Conservation (phyloP, 179 eudicot genomes). For the Vitellaria paradoxa region DNA sequence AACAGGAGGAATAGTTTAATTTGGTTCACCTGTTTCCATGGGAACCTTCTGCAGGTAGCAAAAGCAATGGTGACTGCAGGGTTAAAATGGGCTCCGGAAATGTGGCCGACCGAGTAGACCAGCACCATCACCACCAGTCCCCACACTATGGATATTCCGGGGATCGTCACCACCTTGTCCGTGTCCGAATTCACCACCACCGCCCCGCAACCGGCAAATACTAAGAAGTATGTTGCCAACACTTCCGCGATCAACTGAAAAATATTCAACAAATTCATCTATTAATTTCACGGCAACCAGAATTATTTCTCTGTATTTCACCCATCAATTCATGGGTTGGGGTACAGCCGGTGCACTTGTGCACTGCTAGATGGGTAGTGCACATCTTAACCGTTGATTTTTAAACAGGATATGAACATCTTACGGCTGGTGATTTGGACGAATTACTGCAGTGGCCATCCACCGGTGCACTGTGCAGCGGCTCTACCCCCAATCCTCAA, state of each 20-base stretch:
- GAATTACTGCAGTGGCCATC: no score
- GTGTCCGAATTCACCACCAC: constrained; percentile 53
- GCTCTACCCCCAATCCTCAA: no score
- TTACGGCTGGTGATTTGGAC: no score
- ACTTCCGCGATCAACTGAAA: constrained; percentile 81
- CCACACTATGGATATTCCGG: constrained; percentile 77
- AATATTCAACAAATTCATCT: no score
- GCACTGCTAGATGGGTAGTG: no score
- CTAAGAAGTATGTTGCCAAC: constrained; percentile 74
- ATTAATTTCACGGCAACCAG: no score
- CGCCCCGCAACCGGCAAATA: constrained; percentile 84
- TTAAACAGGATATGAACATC: no score
- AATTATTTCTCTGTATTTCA: neutral
- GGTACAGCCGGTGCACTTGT: no score
- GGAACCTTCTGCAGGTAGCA: constrained; percentile 71
- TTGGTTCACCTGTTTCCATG: constrained; percentile 68
- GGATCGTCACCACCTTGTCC: constrained; percentile 44
- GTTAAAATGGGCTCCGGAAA: constrained; percentile 91
- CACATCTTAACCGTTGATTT: no score
- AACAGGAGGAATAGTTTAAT: no score
- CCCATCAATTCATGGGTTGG: no score
- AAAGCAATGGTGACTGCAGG: constrained; percentile 95
- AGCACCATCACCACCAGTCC: constrained; percentile 89
- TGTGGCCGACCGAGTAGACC: constrained; percentile 85
- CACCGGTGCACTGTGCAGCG: no score